Evolutionary conservation across 2,329 filamentous ascomycete species (phyloP).

Genomic region (Aciculosporium take): DNA sequence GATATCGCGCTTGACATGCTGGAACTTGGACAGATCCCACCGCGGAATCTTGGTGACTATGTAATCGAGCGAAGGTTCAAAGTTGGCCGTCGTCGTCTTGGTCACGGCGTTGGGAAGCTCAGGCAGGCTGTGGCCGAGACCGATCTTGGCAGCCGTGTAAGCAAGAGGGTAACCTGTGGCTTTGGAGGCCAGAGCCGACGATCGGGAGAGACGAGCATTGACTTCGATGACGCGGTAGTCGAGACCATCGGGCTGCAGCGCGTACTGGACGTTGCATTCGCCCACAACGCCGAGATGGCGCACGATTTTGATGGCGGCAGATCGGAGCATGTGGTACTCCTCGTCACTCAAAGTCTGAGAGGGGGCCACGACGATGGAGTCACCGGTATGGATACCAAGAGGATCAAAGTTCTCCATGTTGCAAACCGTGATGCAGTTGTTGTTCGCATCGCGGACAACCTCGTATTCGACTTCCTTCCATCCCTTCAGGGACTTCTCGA

Average conservation of each 20-base stretch:
- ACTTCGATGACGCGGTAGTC: slow-evolving; percentile 99
- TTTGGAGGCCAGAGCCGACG: slow-evolving; percentile 92
- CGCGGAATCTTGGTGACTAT: slow-evolving; percentile 97
- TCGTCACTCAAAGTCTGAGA: slow-evolving; percentile 95
- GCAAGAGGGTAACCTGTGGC: slow-evolving; percentile 94
- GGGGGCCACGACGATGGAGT: slow-evolving; percentile 95
- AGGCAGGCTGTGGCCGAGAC: slow-evolving; percentile 84
- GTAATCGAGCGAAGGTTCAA: slow-evolving; percentile 93
- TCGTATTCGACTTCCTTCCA: slow-evolving; percentile 99
- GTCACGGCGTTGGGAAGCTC: slow-evolving; percentile 96
- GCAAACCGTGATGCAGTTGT: slow-evolving; percentile 99
- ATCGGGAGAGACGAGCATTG: slow-evolving; percentile 94
- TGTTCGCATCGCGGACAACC: slow-evolving; percentile 88
- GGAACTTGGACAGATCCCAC: slow-evolving; percentile 98
- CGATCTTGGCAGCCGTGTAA: slow-evolving; percentile 97
- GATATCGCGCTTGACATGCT: slow-evolving; percentile 95
- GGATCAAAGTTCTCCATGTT: slow-evolving; percentile 81
- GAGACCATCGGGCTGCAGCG: slow-evolving; percentile 86
- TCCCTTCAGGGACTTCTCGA: slow-evolving; percentile 97
- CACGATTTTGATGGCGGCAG: slow-evolving; percentile 95
- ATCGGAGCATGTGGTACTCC: slow-evolving; percentile 98
- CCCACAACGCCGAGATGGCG: slow-evolving; percentile 93
- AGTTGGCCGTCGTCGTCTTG: slow-evolving; percentile 97
- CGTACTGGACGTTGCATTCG: slow-evolving; percentile 98
- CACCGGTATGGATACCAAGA: slow-evolving; percentile 91